These are phyloP conservation scores for Cadophora malorum DNA, from an alignment of 2,329 filamentous ascomycete species.

Conservation along the genomic window DNA sequence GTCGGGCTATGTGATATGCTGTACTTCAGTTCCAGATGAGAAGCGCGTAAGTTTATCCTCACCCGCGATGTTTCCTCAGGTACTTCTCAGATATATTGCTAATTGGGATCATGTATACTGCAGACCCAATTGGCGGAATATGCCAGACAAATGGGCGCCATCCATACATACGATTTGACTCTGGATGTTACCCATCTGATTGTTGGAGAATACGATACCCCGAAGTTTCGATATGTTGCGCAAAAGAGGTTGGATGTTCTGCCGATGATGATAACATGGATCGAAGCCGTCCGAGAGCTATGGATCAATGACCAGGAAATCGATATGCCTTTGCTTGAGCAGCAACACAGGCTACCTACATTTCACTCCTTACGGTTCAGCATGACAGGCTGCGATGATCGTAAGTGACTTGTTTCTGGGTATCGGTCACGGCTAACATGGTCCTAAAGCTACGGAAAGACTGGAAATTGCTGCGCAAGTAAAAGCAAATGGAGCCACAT, in stretches of 20 bases:
- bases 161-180: conserved; percentile 91
- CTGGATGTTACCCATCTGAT: conserved; percentile 94
- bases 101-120: conserved; percentile 6
- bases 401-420: conserved; percentile 54
- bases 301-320: conserved; percentile 84
- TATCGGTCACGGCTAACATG: conserved; percentile 38
- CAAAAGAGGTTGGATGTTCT: conserved; percentile 85
- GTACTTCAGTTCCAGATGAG: conserved; percentile 83
- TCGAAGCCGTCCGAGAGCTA: conserved; percentile 76
- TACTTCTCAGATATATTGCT: conserved; percentile 5
- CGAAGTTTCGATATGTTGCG: conserved; percentile 95
- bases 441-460: conserved; percentile 63
- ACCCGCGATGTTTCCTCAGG: conserved; percentile 3
- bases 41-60: conserved; percentile 65
- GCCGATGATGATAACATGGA: conserved; percentile 82
- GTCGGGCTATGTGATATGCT: conserved; percentile 79
- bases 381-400: conserved; percentile 73
- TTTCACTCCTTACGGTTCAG: conserved; percentile 70
- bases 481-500: conserved; percentile 79
- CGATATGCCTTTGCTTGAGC: conserved; percentile 73
- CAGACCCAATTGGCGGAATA: conserved; percentile 64
- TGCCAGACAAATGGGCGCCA: conserved; percentile 82
- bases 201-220: conserved; percentile 85
- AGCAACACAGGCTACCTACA: conserved; percentile 66
- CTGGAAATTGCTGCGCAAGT: conserved; percentile 67